Conservation (phyloP, 169 alveolate genomes). For the Cryptosporidium muris region DNA sequence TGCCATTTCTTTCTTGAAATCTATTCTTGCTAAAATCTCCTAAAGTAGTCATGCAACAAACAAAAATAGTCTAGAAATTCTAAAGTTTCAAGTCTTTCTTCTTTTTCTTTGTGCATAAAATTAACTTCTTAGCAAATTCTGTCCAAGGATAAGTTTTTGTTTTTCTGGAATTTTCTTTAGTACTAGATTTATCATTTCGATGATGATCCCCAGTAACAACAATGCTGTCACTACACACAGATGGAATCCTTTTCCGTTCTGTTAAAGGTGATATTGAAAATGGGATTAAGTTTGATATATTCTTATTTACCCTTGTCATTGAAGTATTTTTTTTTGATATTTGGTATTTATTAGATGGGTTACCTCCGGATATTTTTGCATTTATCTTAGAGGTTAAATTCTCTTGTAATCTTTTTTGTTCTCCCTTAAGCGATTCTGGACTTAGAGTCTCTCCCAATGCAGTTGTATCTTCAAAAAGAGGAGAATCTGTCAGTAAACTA, state of each 20-base stretch:
- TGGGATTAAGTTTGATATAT: constrained; percentile 7
- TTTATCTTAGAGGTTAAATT: too few species aligned
- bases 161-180: constrained; percentile 43
- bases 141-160: constrained; percentile 69
- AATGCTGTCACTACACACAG: constrained; percentile 60
- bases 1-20: too few species aligned
- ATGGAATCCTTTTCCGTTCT: constrained; percentile 19
- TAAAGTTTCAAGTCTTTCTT: constrained; percentile 9
- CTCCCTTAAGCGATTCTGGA: not conserved
- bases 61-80: too few species aligned
- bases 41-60: too few species aligned
- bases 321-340: not conserved
- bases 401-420: not conserved
- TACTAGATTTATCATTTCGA: not conserved
- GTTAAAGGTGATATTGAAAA: not conserved
- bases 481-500: constrained; percentile 65
- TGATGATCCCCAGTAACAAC: constrained; percentile 14
- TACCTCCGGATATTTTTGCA: constrained; percentile 5
- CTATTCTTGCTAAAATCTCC: too few species aligned
- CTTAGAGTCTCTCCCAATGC: constrained; percentile 7
- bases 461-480: constrained; percentile 40
- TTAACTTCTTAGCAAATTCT: constrained; percentile 57
- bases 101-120: constrained; percentile 61
- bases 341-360: not conserved
- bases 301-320: constrained; percentile 2